These are phyloP conservation scores for Triangularia setosa DNA, from an alignment of 2,329 filamentous ascomycete species.

Conservation along the genomic window DNA sequence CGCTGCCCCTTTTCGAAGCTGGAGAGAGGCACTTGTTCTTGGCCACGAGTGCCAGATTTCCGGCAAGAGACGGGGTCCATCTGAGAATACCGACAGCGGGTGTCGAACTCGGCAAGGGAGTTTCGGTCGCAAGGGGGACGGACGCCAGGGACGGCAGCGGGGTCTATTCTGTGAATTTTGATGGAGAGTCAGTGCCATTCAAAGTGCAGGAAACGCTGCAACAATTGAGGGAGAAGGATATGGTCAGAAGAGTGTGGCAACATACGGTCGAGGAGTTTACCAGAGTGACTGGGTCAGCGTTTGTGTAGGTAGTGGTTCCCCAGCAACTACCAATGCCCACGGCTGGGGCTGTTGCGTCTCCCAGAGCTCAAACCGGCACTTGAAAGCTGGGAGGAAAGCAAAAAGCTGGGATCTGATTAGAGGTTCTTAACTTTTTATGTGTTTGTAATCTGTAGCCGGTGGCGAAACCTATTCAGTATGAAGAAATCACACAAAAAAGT, in stretches of 20 bases:
- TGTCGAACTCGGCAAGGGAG: slow-evolving; percentile 25
- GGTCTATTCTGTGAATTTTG: slow-evolving; percentile 35
- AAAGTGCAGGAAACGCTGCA: slow-evolving; percentile 29
- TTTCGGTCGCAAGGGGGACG: slow-evolving; percentile 28
- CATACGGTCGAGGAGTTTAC: slow-evolving; percentile 35
- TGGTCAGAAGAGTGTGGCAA: slow-evolving; percentile 34
- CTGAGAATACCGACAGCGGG: slow-evolving; percentile 23
- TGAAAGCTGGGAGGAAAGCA: not conserved
- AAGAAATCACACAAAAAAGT: no score
- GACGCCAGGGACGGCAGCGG: slow-evolving; percentile 35
- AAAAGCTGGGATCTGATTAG: not conserved
- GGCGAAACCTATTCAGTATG: no score
- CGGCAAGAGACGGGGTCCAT: slow-evolving; percentile 24
- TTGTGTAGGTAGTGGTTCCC: slow-evolving; percentile 10
- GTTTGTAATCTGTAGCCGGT: not conserved
- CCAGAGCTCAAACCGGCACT: not conserved
- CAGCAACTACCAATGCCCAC: not conserved
- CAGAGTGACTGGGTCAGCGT: slow-evolving; percentile 28
- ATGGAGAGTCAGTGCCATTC: slow-evolving; percentile 31
- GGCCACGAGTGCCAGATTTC: slow-evolving; percentile 34
- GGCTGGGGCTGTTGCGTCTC: not conserved
- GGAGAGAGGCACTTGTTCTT: slow-evolving; percentile 39
- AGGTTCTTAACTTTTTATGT: not conserved
- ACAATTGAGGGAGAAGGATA: slow-evolving; percentile 28
- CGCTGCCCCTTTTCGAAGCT: slow-evolving; percentile 30